A percentile compares a stretch with the other conserved stretches of the same genome.
phyloP scores from a whole-genome alignment of 208 protist species.

The Borovskyia barvae region DNA sequence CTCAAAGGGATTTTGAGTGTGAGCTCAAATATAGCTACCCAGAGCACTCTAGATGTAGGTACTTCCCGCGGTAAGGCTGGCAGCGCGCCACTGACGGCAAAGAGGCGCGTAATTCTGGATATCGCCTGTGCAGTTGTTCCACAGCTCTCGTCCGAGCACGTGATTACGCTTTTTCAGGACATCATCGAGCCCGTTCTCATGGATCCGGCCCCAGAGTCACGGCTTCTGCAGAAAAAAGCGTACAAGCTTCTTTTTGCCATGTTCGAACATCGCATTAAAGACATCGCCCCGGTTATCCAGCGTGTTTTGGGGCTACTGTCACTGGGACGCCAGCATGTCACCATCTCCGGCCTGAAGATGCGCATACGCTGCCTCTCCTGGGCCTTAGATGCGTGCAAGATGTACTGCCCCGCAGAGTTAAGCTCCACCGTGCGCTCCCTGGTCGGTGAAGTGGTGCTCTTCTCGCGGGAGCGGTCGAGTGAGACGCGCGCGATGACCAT shows the following conservation, averaged over 20 bases:
- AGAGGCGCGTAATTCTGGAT: slow-evolving; percentile 83
- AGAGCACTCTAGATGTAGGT: background rate
- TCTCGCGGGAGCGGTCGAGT: slow-evolving; percentile 76
- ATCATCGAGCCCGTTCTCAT: slow-evolving; percentile 84
- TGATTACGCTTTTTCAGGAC: slow-evolving; percentile 58
- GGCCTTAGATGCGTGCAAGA: slow-evolving; percentile 86
- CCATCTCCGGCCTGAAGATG: slow-evolving; percentile 87
- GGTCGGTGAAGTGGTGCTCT: slow-evolving; percentile 75
- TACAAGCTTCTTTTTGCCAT: slow-evolving; percentile 88
- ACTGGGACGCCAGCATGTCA: slow-evolving; percentile 75
- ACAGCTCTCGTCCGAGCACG: slow-evolving; percentile 64
- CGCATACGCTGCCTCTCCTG: slow-evolving; percentile 83
- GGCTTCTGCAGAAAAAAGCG: slow-evolving; percentile 87
- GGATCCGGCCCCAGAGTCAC: slow-evolving; percentile 72
- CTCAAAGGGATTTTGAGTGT: slow-evolving; percentile 78
- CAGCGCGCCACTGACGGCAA: slow-evolving; percentile 62
- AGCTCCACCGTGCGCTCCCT: slow-evolving; percentile 47
- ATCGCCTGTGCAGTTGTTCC: slow-evolving; percentile 77
- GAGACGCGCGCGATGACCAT: slow-evolving; percentile 80
- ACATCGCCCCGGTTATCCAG: slow-evolving; percentile 70
- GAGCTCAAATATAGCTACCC: slow-evolving; percentile 54
- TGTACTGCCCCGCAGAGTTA: slow-evolving; percentile 74
- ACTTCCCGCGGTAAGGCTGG: background rate
- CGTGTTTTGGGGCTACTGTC: slow-evolving; percentile 69
- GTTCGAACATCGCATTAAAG: slow-evolving; percentile 81